Evolutionary conservation across 2,329 filamentous ascomycete species (phyloP).

Genomic region (Colletotrichum sp.): DNA sequence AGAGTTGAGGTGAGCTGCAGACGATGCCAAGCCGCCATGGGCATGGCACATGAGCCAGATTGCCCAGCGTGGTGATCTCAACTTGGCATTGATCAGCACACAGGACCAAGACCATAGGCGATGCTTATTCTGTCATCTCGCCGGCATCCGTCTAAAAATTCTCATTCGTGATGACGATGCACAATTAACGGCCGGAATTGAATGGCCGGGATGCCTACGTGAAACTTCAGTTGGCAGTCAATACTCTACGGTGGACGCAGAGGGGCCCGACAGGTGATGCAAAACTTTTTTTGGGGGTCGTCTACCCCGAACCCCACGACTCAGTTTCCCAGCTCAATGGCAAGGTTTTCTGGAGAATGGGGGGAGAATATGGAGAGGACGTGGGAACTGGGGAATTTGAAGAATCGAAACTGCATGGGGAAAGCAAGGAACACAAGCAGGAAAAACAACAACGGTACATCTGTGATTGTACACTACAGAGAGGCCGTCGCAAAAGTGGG

Average conservation of each 20-base stretch:
- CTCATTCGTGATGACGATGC: neutral
- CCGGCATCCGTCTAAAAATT: neutral
- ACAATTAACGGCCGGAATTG: neutral
- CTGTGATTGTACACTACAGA: neutral
- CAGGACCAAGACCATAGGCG: neutral
- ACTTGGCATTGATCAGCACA: neutral
- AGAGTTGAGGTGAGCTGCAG: neutral
- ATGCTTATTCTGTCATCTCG: neutral
- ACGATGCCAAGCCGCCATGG: neutral
- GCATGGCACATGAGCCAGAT: neutral
- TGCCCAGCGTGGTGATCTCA: neutral
- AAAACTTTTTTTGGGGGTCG: neutral
- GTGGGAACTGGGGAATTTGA: neutral
- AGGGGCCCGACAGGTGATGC: neutral
- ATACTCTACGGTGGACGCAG: neutral
- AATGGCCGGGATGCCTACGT: neutral
- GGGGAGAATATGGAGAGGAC: constrained; percentile 1
- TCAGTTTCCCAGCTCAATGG: neutral
- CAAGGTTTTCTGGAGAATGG: constrained; percentile 17
- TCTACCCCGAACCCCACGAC: neutral
- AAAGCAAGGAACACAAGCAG: neutral
- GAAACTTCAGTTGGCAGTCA: neutral
- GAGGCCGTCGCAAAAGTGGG: neutral
- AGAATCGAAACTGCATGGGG: neutral
- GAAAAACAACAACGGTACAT: neutral